phyloP scores from a whole-genome alignment of 2,329 filamentous ascomycete species.

The Oidium heveae region DNA sequence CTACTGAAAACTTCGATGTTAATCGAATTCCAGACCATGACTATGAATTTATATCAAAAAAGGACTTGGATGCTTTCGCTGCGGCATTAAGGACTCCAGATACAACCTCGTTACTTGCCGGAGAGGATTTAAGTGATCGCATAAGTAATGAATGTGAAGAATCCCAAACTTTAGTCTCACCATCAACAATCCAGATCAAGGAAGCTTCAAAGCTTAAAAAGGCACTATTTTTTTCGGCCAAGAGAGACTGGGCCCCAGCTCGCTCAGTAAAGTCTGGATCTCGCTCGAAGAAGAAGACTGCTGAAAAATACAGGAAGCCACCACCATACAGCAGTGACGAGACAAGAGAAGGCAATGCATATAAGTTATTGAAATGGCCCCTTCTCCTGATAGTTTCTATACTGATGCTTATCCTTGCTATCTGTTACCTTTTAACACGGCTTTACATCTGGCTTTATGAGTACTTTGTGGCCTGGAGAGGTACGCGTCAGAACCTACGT shows the following conservation, averaged over 20 bases:
- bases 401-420: constrained; percentile 52
- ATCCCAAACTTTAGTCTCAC: too few relatives aligned
- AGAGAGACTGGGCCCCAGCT: constrained; percentile 89
- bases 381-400: constrained; percentile 54
- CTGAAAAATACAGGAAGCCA: constrained; percentile 15
- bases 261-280: constrained; percentile 18
- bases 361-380: constrained; percentile 77
- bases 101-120: background rate
- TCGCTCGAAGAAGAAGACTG: constrained; percentile 15
- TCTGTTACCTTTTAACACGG: constrained; percentile 56
- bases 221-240: constrained; percentile 48
- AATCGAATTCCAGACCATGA: constrained; percentile 53
- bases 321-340: constrained; percentile 47
- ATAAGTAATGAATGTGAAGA: too few relatives aligned
- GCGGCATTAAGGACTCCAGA: constrained; percentile 65
- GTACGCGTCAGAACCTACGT: too few relatives aligned
- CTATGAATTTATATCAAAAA: constrained; percentile 47
- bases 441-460: too few relatives aligned
- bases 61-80: constrained; percentile 55
- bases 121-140: background rate
- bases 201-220: too few relatives aligned
- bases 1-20: constrained; percentile 41
- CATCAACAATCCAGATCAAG: too few relatives aligned
- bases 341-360: constrained; percentile 80
- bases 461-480: too few relatives aligned